Evolutionary conservation across 257 asterid species (phyloP).

Genomic region (Primulina eburnea): DNA sequence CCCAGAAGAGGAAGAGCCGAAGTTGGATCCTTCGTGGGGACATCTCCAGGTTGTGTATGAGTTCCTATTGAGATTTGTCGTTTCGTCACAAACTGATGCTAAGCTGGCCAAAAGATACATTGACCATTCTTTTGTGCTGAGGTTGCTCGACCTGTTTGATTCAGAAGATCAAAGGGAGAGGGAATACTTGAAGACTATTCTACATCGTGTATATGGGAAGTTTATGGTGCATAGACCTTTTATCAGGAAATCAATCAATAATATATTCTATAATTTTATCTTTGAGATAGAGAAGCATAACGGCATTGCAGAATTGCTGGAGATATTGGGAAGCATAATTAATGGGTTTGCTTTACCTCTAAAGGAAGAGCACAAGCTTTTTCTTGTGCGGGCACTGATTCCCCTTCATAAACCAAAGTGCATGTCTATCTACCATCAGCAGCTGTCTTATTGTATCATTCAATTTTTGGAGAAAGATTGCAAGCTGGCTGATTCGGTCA

Average conservation of each 20-base stretch:
- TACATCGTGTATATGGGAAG: constrained; percentile 41
- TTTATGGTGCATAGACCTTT: constrained; percentile 44
- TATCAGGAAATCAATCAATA: constrained; percentile 40
- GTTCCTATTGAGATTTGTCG: constrained; percentile 36
- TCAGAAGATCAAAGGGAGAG: constrained; percentile 47
- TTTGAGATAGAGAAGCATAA: constrained; percentile 42
- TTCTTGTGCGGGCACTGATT: constrained; percentile 37
- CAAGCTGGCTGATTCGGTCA: constrained; percentile 37
- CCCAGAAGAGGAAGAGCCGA: constrained; percentile 41
- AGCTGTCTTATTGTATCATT: constrained; percentile 36
- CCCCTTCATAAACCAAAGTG: constrained; percentile 50
- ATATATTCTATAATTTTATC: constrained; percentile 36
- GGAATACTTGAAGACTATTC: constrained; percentile 39
- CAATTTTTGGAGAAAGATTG: constrained; percentile 42
- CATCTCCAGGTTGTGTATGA: constrained; percentile 46
- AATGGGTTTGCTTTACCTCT: constrained; percentile 45
- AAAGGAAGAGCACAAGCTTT: constrained; percentile 48
- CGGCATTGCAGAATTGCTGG: constrained; percentile 41
- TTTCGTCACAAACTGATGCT: constrained; percentile 36
- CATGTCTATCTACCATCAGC: constrained; percentile 35
- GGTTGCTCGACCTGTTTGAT: constrained; percentile 40
- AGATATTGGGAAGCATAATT: constrained; percentile 44
- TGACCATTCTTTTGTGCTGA: constrained; percentile 45
- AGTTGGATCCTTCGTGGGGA: constrained; percentile 37
- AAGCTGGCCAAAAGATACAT: constrained; percentile 40